phyloP scores from a whole-genome alignment of 495 filamentous ascomycete genomes.

The Penicillium pancosmium region DNA sequence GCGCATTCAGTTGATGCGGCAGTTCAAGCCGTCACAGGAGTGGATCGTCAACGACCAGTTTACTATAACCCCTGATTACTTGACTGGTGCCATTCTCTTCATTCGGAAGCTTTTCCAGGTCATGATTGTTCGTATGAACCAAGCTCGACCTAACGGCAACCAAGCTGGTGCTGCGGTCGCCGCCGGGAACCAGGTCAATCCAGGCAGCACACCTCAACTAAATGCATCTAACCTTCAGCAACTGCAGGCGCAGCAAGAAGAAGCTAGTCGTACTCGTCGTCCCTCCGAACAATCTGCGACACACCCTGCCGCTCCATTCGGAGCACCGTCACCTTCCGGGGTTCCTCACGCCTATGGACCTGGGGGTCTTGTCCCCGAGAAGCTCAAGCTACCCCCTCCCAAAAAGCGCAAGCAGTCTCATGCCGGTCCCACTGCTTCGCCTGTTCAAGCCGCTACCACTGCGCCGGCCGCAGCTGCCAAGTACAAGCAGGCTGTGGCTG shows the following conservation, averaged over 20 bases:
- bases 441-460: constrained; percentile 30
- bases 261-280: constrained; percentile 46
- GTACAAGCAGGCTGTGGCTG: constrained; percentile 38
- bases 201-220: constrained; percentile 51
- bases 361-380: constrained; percentile 51
- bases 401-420: constrained; percentile 62
- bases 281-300: constrained; percentile 64
- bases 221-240: constrained; percentile 69
- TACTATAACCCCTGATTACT: constrained; percentile 57
- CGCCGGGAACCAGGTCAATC: constrained; percentile 21
- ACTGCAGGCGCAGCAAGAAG: constrained; percentile 50
- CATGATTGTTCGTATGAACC: constrained; percentile 44
- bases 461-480: constrained; percentile 34
- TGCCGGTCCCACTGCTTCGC: constrained; percentile 34
- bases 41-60: constrained; percentile 58
- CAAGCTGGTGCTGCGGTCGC: constrained; percentile 31
- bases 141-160: constrained; percentile 33
- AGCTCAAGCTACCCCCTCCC: constrained; percentile 62
- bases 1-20: constrained; percentile 58
- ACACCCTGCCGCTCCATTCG: constrained; percentile 63
- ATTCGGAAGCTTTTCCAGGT: constrained; percentile 45
- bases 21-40: constrained; percentile 56
- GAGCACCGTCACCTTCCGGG: constrained; percentile 71
- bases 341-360: constrained; percentile 59
- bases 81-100: constrained; percentile 53